These are phyloP conservation scores for Acacia crassicarpa DNA, from an alignment of 306 rosid species.

Conservation along the genomic window DNA sequence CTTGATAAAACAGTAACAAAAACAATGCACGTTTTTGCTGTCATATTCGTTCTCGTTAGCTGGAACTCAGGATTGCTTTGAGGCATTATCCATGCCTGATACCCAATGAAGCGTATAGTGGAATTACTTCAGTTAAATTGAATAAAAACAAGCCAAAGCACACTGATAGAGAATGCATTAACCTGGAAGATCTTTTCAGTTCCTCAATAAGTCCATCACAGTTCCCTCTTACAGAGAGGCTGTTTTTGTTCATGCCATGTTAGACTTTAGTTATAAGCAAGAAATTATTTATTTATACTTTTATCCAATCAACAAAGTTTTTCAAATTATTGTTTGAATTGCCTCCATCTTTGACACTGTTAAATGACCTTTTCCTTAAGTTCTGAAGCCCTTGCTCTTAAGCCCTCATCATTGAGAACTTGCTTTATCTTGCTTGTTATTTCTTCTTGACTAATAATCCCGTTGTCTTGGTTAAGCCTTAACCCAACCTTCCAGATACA, in stretches of 20 bases:
- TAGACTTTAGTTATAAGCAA: background rate
- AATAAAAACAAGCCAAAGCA: background rate
- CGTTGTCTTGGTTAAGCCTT: slow-evolving; percentile 5
- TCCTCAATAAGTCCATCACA: background rate
- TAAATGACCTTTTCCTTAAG: slow-evolving; percentile 5
- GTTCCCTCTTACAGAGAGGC: background rate
- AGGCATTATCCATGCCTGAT: background rate
- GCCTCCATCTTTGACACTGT: slow-evolving; percentile 26
- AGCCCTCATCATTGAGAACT: slow-evolving; percentile 16
- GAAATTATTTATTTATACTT: background rate
- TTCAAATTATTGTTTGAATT: slow-evolving; percentile 25
- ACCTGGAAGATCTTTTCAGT: background rate
- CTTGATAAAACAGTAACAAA: background rate
- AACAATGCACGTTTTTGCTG: background rate
- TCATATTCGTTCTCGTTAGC: background rate
- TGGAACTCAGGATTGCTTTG: background rate
- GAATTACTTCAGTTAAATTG: background rate
- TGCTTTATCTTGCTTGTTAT: slow-evolving; percentile 1
- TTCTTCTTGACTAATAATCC: slow-evolving; percentile 11
- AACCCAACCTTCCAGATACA: slow-evolving; percentile 35
- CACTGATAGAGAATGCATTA: background rate
- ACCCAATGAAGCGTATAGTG: background rate
- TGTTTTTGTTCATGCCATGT: background rate
- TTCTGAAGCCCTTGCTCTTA: slow-evolving; percentile 11
- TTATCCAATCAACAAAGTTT: slow-evolving; percentile 16